phyloP scores from a whole-genome alignment of 1,139 yeast species.

The Debaryomyces coudertii region DNA sequence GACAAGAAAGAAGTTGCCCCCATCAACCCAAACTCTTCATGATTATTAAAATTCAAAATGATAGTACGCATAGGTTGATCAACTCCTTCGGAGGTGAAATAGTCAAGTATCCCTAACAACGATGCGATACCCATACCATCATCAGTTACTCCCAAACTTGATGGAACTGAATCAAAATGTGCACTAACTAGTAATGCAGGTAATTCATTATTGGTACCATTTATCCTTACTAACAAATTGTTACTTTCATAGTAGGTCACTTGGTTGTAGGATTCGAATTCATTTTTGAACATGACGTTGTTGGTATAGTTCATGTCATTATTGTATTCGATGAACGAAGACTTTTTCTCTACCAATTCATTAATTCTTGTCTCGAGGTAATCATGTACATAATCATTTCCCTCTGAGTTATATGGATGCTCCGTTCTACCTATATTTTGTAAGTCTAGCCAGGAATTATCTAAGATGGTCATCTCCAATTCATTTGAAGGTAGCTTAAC shows the following conservation, averaged over 20 bases:
- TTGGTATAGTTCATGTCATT: conserved; percentile 50
- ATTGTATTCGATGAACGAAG: conserved; percentile 50
- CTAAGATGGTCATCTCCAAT: conserved; percentile 42
- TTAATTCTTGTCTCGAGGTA: conserved; percentile 55
- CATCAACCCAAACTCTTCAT: conserved; percentile 86
- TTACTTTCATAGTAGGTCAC: conserved; percentile 78
- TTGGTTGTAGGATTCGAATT: conserved; percentile 44
- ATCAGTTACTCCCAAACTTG: conserved; percentile 87
- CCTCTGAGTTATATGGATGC: conserved; percentile 80
- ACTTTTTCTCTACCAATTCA: conserved; percentile 27
- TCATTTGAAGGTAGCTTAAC: conserved; percentile 42
- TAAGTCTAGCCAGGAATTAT: conserved; percentile 66
- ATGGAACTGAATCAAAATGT: conserved; percentile 88
- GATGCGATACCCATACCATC: conserved; percentile 94
- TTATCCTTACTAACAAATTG: conserved; percentile 70
- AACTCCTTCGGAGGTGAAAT: conserved; percentile 41
- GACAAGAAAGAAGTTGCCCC: conserved; percentile 78
- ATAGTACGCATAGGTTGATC: conserved; percentile 70
- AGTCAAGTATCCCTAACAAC: conserved; percentile 67
- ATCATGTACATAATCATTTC: conserved; percentile 76
- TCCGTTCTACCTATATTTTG: conserved; percentile 65
- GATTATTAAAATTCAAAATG: conserved; percentile 82
- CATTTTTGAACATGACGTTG: conserved; percentile 47
- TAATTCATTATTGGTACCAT: conserved; percentile 59
- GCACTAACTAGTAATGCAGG: conserved; percentile 80